Evolutionary conservation across 306 rosid species (phyloP), one percentile per base, ranked within the genome.

Genomic region (Rosa multiflora): DNA sequence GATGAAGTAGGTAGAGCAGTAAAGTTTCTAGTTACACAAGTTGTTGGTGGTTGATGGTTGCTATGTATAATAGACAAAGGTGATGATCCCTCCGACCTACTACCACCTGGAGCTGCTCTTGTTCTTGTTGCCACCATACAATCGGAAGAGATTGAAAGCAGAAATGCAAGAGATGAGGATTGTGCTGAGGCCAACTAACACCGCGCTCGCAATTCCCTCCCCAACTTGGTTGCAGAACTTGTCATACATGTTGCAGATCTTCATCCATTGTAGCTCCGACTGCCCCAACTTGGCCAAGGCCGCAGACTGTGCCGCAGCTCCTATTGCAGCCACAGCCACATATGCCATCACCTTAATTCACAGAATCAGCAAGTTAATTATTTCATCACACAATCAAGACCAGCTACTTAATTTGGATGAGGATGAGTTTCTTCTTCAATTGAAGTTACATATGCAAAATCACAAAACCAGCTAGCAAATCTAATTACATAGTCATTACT

Each of bases 211-310:
- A 10, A 95, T 62, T 74, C 98, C 99, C 82, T 91, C 96, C 67
- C 91, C 94, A 5, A 86, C 93, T 86, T 91, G 97, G 85, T 88
- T 91, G 81, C 98, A 95, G 83, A 92, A 95, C 79, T 92, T 91
- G 66, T 87, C 93, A 83, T 92, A 92, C 90, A 92, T 84, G 76
- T 87, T 70, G 79, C 97, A 92, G 76, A 84, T 63, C 76, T 83
- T 82, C 90, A 92, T 90, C 98, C 97, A 95, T 49, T 95, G 97
- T 59, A 95, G 71, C 81, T 95, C 98, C 56, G 84, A 77, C 68
- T 95, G 96, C 62, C 99, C 98, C 76, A 84, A 51, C 90, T 89
- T 92, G n/a, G 93, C 89, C 51, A 95, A 61, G 66, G 79, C 85
- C 0, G 98, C 85, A 0, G 97, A 91, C 75, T 92, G 94, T 8